Percentiles rank a stretch among this genome's conserved stretches.
Conservation (phyloP, 1,284 basidiomycete species). For the Fomitiporia mediterranea region DNA sequence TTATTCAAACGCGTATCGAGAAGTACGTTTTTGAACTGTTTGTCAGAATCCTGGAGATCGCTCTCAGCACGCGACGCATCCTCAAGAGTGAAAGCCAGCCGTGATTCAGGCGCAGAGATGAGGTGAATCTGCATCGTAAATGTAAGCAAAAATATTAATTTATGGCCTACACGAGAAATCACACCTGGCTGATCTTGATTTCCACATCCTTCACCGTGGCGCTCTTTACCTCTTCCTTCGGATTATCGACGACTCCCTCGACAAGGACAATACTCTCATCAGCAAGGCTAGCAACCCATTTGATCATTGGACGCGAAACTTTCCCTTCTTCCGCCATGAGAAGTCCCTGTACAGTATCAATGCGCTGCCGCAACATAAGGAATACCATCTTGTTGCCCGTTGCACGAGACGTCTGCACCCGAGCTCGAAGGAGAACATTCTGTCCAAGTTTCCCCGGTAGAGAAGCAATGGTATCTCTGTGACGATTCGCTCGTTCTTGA, state of each 20-base stretch:
- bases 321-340: slow-evolving; percentile 73
- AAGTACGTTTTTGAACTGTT: slow-evolving; percentile 53
- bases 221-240: slow-evolving; percentile 88
- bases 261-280: slow-evolving; percentile 92
- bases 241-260: slow-evolving; percentile 77
- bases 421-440: slow-evolving; percentile 80
- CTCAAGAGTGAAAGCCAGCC: slow-evolving; percentile 88
- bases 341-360: slow-evolving; percentile 87
- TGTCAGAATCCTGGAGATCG: slow-evolving; percentile 53
- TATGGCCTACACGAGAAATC: slow-evolving; percentile 24
- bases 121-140: slow-evolving; percentile 13
- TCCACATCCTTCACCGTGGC: slow-evolving; percentile 88
- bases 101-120: slow-evolving; percentile 16
- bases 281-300: slow-evolving; percentile 79
- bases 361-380: slow-evolving; percentile 86
- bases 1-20: slow-evolving; percentile 95
- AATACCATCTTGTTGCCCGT: slow-evolving; percentile 96
- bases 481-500: slow-evolving; percentile 57
- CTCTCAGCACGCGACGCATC: slow-evolving; percentile 64
- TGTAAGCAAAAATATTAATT: no score
- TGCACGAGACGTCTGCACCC: slow-evolving; percentile 88
- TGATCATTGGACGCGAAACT: slow-evolving; percentile 97
- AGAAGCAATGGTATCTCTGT: slow-evolving; percentile 56
- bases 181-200: slow-evolving; percentile 78
- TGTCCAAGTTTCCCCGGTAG: slow-evolving; percentile 69